Base-by-base conservation (phyloP, 2,329 filamentous ascomycete genomes). In the Metarhizium guizhouense region DNA sequence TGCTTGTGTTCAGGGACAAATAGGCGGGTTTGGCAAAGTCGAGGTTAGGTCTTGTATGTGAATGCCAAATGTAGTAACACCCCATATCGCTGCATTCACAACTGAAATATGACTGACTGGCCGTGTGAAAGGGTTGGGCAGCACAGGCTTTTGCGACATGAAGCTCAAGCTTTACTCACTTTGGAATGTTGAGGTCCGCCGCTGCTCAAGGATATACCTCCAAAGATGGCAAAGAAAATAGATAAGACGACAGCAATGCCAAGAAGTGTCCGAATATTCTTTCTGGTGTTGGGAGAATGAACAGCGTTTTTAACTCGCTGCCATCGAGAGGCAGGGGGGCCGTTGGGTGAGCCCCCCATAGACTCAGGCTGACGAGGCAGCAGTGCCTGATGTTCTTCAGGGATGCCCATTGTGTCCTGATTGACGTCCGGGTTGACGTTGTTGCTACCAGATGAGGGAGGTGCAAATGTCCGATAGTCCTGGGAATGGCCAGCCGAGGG, bases 391-490 rank as follows among this genome's bases (percentile, higher is more conserved):
- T 68, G 66, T 61, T 81, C 77, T 43, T 72, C 69, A 2, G 67
- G 62, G 11, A 64, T 59, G 6, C 73, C 75, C 76, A 80, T 80
- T 30, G 56, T 69, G 54, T 54, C 57, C 49, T 57, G 29, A 34
- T 49, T 18, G 57, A 53, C 48, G 57, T 57, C 16, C 55, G 30
- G 25, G 25, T 25, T 25, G 25, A 25, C 25, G 57, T 20, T 51
- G 42, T 51, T 25, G 32, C 47, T 52, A 20, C 32, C 40, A 30
- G 49, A 40, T 36, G 42, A 51, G 10, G 42, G 58, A 14, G 61
- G 64, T 1, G 64, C 57, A 62, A 80, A 77, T 7, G 77, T 79
- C 57, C 69, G 74, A 62, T 80, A 78, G 58, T 69, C 72, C 2
- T 51, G 54, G 10, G 55, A 52, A 14, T 36, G 29, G 51, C 32